phyloP scores from a whole-genome alignment of 1,284 basidiomycete species.

The Ustilago hordei region DNA sequence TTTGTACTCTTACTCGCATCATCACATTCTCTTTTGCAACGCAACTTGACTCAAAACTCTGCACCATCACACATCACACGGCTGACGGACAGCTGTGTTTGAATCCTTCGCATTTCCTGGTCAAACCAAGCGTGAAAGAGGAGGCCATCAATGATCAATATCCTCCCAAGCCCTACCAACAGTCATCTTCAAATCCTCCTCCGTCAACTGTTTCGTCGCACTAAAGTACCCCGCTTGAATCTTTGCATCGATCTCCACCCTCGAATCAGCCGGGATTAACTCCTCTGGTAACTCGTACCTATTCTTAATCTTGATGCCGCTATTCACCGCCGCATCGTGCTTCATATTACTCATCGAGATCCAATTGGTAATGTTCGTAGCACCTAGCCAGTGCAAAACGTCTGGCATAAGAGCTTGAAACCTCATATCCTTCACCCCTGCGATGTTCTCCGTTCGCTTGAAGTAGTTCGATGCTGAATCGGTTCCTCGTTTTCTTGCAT shows the following conservation, averaged over 20 bases:
- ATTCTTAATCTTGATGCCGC: constrained; percentile 83
- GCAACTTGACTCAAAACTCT: neutral
- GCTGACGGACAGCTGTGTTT: neutral
- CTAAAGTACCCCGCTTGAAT: constrained; percentile 81
- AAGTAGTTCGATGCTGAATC: constrained; percentile 94
- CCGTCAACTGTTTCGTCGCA: constrained; percentile 47
- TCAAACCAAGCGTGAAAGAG: neutral
- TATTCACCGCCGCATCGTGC: constrained; percentile 83
- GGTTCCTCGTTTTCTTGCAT: constrained; percentile 91
- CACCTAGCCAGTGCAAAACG: constrained; percentile 74
- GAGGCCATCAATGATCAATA: constrained; percentile 33
- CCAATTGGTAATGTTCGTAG: constrained; percentile 60
- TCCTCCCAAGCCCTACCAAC: constrained; percentile 87
- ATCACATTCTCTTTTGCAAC: constrained; percentile 3
- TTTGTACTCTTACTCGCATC: neutral
- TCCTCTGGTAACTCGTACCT: constrained; percentile 65
- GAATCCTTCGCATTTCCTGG: neutral
- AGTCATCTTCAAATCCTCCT: constrained; percentile 69
- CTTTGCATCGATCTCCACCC: constrained; percentile 68
- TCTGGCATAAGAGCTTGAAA: constrained; percentile 88
- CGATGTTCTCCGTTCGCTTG: constrained; percentile 89
- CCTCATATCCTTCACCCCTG: constrained; percentile 78
- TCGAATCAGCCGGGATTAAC: constrained; percentile 57
- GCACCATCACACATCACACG: neutral
- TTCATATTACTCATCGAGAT: constrained; percentile 94